Conservation (phyloP, 208 protist species). For the Leishmania tarentolae region DNA sequence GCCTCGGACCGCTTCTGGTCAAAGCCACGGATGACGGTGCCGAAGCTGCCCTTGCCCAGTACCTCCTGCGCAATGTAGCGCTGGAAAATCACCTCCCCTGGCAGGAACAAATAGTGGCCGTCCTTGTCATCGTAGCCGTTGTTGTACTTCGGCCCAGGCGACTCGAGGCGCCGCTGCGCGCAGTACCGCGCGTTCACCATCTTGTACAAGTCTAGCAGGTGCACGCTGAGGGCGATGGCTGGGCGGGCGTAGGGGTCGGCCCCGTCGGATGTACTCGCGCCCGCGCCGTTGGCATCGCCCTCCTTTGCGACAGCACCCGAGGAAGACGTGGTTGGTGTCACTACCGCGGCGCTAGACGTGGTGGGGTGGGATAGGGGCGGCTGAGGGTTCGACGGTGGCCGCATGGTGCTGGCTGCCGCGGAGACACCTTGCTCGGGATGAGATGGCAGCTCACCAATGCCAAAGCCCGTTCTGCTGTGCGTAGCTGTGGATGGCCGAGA, state of each 20-base stretch:
- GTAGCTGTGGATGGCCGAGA: neutral
- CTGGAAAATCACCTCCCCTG: slow-evolving; percentile 80
- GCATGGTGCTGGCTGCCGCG: neutral
- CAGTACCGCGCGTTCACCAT: slow-evolving; percentile 77
- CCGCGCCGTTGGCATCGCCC: neutral
- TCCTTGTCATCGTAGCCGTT: slow-evolving; percentile 89
- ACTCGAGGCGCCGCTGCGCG: slow-evolving; percentile 55
- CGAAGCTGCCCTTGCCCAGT: slow-evolving; percentile 92
- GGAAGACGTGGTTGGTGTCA: neutral
- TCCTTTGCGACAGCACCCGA: neutral
- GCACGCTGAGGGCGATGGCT: slow-evolving; percentile 48
- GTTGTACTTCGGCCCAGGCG: slow-evolving; percentile 81
- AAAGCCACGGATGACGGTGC: slow-evolving; percentile 88
- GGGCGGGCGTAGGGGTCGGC: slow-evolving; percentile 32
- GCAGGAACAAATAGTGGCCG: slow-evolving; percentile 87
- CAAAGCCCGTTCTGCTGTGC: slow-evolving; percentile 1
- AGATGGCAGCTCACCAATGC: neutral
- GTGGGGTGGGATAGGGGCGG: neutral
- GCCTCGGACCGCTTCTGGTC: slow-evolving; percentile 80
- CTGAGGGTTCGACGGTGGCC: neutral
- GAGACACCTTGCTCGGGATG: neutral
- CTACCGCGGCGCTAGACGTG: neutral
- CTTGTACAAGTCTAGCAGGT: slow-evolving; percentile 73
- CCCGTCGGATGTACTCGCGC: neutral
- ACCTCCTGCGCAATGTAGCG: slow-evolving; percentile 88